Percentiles rank a stretch among this genome's conserved stretches.
phyloP scores from a whole-genome alignment of 257 asterid species.

The Fraxinus excelsior region DNA sequence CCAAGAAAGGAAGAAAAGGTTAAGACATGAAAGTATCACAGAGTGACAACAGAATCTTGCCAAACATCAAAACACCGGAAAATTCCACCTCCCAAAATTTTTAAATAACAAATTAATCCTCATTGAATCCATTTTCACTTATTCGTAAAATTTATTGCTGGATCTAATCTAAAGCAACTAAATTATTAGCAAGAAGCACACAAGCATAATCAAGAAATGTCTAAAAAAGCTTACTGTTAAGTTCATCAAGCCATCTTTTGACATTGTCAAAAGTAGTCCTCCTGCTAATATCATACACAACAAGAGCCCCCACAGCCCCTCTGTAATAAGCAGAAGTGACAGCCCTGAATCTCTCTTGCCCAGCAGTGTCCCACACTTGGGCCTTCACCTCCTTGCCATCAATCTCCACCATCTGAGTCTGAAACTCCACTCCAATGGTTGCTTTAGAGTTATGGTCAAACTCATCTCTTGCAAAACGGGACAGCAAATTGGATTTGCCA shows the following conservation, averaged over 20 bases:
- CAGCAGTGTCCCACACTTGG: conserved; percentile 91
- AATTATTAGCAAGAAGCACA: neutral
- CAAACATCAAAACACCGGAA: neutral
- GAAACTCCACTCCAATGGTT: conserved; percentile 85
- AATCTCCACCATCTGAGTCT: conserved; percentile 65
- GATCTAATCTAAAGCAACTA: neutral
- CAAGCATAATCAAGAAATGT: neutral
- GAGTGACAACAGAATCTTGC: neutral
- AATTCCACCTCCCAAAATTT: neutral
- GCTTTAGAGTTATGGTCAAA: conserved; percentile 79
- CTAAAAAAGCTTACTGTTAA: conserved; percentile 45
- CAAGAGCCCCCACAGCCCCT: conserved; percentile 82
- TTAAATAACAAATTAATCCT: neutral
- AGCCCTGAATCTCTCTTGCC: conserved; percentile 82
- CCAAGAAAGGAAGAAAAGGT: neutral
- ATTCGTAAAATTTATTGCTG: neutral
- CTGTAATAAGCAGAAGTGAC: conserved; percentile 87
- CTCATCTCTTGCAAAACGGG: conserved; percentile 81
- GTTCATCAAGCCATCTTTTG: conserved; percentile 83
- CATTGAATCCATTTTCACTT: neutral
- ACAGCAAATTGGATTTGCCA: conserved; percentile 77
- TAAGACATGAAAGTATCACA: neutral
- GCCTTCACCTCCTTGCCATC: conserved; percentile 83
- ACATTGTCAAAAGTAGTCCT: conserved; percentile 56
- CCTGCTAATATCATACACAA: conserved; percentile 69